Conservation (phyloP, 495 filamentous ascomycete species). For the Rusavskia elegans region DNA sequence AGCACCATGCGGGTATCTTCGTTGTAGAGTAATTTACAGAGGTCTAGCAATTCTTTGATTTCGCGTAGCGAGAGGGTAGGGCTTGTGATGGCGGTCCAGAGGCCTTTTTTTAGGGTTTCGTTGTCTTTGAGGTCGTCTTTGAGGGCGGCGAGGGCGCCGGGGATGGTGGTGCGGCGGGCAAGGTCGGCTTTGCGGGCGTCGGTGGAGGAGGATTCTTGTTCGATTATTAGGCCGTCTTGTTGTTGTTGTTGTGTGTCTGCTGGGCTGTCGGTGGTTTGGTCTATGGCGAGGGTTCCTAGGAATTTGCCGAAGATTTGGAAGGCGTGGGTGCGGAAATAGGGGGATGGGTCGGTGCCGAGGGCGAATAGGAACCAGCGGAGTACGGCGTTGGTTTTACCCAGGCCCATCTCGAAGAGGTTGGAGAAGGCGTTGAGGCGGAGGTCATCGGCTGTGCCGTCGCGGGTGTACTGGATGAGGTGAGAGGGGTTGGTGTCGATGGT, state of each 20-base stretch:
- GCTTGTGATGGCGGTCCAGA: conserved; percentile 69
- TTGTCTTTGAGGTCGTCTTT: conserved; percentile 45
- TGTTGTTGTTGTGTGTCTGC: conserved; percentile 11
- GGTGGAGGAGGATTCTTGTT: conserved; percentile 49
- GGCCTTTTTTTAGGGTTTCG: conserved; percentile 41
- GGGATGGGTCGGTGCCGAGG: conserved; percentile 63
- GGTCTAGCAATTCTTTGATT: conserved; percentile 56
- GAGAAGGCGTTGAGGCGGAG: conserved; percentile 74
- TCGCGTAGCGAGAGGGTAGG: conserved; percentile 49
- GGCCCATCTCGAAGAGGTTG: conserved; percentile 62
- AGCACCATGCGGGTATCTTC: conserved; percentile 44
- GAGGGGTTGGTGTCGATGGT: conserved; percentile 43
- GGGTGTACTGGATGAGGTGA: conserved; percentile 68
- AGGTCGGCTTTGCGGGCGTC: conserved; percentile 52
- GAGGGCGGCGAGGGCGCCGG: conserved; percentile 50
- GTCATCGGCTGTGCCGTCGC: conserved; percentile 58
- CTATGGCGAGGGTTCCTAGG: conserved; percentile 68
- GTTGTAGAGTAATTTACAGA: conserved; percentile 61
- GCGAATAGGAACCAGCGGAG: conserved; percentile 53
- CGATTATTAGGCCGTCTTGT: conserved; percentile 58
- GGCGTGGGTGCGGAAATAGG: conserved; percentile 58
- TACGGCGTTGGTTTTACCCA: conserved; percentile 44
- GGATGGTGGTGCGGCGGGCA: conserved; percentile 57
- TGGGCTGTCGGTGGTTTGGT: conserved; percentile 27
- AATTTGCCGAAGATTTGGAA: conserved; percentile 51